Percentiles rank a stretch among this genome's conserved stretches.
These are phyloP conservation scores for Ensete ventricosum DNA, from an alignment of 176 grass and related monocot species.

Conservation along the genomic window DNA sequence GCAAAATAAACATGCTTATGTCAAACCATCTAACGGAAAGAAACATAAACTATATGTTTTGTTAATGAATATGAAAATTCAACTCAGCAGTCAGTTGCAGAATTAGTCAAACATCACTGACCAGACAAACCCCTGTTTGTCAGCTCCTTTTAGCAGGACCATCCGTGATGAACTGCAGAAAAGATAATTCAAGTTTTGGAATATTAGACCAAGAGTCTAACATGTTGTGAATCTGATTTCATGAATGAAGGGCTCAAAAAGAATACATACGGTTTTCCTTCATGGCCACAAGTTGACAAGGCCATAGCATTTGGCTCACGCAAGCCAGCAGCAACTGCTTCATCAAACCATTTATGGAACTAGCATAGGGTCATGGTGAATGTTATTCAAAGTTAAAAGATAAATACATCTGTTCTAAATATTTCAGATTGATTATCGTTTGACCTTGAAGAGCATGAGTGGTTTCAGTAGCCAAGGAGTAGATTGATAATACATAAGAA, in stretches of 20 bases:
- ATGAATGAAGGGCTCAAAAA: slow-evolving; percentile 1
- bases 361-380: not conserved
- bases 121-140: slow-evolving; percentile 82
- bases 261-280: slow-evolving; percentile 62
- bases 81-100: not conserved
- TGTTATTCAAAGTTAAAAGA: not conserved
- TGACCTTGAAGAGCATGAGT: not conserved
- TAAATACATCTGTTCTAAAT: not conserved
- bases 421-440: not conserved
- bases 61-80: not conserved
- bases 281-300: slow-evolving; percentile 67
- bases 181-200: slow-evolving; percentile 14
- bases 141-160: slow-evolving; percentile 83
- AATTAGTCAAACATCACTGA: slow-evolving; percentile 25
- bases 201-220: slow-evolving; percentile 3
- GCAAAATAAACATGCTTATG: not conserved
- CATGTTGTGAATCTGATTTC: not conserved
- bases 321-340: slow-evolving; percentile 58
- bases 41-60: not conserved
- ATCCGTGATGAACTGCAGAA: slow-evolving; percentile 74
- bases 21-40: not conserved
- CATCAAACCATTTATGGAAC: slow-evolving; percentile 89
- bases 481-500: not conserved
- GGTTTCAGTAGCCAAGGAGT: not conserved
- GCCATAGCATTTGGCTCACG: slow-evolving; percentile 92